phyloP scores from a whole-genome alignment of 2,329 filamentous ascomycete genomes.

The Clonostachys rhizophaga region DNA sequence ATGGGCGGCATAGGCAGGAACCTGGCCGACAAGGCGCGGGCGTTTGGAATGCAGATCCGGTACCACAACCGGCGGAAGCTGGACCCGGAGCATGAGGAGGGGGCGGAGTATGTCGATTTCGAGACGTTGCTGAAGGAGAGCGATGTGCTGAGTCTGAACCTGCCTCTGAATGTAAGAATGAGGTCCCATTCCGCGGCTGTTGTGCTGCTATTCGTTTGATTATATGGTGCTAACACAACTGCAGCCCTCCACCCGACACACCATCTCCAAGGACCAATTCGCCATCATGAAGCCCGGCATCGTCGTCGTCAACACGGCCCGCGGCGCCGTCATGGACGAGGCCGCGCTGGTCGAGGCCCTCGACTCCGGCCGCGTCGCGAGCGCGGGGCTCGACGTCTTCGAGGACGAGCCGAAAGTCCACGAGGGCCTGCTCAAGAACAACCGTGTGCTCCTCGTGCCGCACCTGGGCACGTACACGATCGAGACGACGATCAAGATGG shows the following conservation, averaged over 20 bases:
- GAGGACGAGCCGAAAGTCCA: constrained; percentile 78
- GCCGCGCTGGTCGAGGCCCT: constrained; percentile 72
- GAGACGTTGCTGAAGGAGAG: constrained; percentile 65
- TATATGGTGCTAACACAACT: not conserved
- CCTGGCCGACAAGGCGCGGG: constrained; percentile 67
- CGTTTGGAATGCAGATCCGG: constrained; percentile 70
- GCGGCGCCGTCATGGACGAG: constrained; percentile 80
- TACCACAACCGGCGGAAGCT: constrained; percentile 71
- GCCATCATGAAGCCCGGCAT: constrained; percentile 73
- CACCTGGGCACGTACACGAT: constrained; percentile 84
- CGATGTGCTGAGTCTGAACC: constrained; percentile 75
- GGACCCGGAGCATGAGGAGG: constrained; percentile 46
- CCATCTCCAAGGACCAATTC: constrained; percentile 68
- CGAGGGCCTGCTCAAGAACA: constrained; percentile 65
- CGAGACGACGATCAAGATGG: constrained; percentile 64
- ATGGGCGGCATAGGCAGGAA: constrained; percentile 85
- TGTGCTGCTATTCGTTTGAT: not conserved
- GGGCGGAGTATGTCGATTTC: constrained; percentile 66
- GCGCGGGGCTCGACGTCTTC: constrained; percentile 75
- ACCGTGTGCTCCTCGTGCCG: constrained; percentile 69
- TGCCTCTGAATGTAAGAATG: constrained; percentile 70
- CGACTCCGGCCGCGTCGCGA: constrained; percentile 63
- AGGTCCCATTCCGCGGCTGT: not conserved
- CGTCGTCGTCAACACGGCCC: constrained; percentile 77
- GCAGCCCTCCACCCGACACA: constrained; percentile 63